Base-by-base conservation (phyloP, 495 filamentous ascomycete genomes). In the Viridothelium virens region DNA sequence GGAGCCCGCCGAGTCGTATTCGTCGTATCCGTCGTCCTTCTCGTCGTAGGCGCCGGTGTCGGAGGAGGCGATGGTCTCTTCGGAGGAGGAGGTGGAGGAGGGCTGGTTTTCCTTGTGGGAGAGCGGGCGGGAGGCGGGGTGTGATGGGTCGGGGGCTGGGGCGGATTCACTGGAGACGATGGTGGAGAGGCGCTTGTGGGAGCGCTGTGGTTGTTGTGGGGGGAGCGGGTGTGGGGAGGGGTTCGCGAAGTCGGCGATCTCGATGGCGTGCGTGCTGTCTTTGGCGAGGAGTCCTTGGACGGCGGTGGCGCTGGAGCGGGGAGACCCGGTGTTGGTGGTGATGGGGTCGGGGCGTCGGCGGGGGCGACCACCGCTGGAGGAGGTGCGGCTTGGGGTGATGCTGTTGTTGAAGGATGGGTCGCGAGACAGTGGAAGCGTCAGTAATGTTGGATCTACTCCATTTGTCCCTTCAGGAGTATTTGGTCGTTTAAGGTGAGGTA, bases 401-500 rank as follows among this genome's bases (percentile, higher is more conserved):
- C 62, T 67, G 56, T 46, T 69, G 56, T n/a, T n/a, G n/a, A 67
- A 68, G 12, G 71, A 74, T 39, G 65, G 68, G 3, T 66, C 67
- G n/a, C 71, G 41, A 0, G 74, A 73, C 12, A 76, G 38, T 4
- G 69, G 47, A 0, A 69, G 68, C 62, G 65, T 66, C 12, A 73
- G 71, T 3, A 75, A 74, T 18, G 71, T 74, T 39, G 74, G 73
- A 61, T 76, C 77, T 62, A 70, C 70, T 59, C 71, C 67, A 18
- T 77, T 37, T 39, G 74, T 73, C 25, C 67, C 67, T 65, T 77
- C 67, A 66, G 7, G 74, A 70, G 33, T 74, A 61, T 33, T 71
- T 72, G 38, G 78, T 79, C 31, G 79, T 71, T 65, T 79, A 75
- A 10, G 76, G 73, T 37, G 79, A 76, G 53, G 4, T 9, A 36